phyloP scores from a whole-genome alignment of 345 rosid species.

The Turnera subulata region DNA sequence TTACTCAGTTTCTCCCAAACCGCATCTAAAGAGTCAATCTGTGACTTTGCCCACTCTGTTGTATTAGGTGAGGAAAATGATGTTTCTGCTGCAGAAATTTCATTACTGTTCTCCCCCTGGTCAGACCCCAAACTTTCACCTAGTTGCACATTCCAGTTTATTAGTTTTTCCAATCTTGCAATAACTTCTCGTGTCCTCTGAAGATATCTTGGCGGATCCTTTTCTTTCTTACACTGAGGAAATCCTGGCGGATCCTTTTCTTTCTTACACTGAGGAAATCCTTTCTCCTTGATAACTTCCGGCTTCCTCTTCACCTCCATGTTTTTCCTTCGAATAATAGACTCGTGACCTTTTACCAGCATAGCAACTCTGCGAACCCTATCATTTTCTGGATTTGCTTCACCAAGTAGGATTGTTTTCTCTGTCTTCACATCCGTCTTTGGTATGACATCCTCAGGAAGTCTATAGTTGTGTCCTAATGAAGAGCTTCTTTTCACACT shows the following conservation, averaged over 20 bases:
- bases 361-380: slow-evolving; percentile 37
- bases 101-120: slow-evolving; percentile 7
- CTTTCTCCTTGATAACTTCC: slow-evolving; percentile 23
- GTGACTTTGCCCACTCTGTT: slow-evolving; percentile 7
- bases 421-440: slow-evolving; percentile 10
- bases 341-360: slow-evolving; percentile 63
- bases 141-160: slow-evolving; percentile 26
- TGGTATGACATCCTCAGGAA: slow-evolving; percentile 3
- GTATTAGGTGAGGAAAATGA: not conserved
- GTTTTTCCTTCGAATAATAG: slow-evolving; percentile 44
- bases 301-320: slow-evolving; percentile 32
- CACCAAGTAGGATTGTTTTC: not conserved
- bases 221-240: slow-evolving; percentile 32
- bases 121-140: slow-evolving; percentile 14
- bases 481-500: slow-evolving; percentile 15
- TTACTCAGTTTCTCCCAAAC: slow-evolving; percentile 39
- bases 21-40: slow-evolving; percentile 30
- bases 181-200: slow-evolving; percentile 40
- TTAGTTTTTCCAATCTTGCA: slow-evolving; percentile 34
- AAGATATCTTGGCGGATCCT: slow-evolving; percentile 23
- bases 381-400: slow-evolving; percentile 22
- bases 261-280: slow-evolving; percentile 13
- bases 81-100: not conserved
- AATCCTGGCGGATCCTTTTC: slow-evolving; percentile 25
- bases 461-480: slow-evolving; percentile 8